Base-by-base conservation (phyloP, 306 rosid species). In the Elaeagnus macrophylla region DNA sequence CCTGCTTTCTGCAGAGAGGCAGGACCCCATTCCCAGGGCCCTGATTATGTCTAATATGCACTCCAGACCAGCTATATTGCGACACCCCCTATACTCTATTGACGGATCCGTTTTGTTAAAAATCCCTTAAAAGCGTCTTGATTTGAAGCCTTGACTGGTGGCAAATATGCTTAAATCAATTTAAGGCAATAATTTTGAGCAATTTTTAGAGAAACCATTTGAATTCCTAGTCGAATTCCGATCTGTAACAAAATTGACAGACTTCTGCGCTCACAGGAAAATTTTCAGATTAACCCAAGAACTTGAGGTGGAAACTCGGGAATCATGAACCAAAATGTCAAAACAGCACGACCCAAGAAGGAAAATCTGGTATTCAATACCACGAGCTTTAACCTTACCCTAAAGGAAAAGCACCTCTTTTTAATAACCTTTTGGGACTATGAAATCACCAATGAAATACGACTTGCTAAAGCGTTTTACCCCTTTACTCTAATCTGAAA, bases 1-100 rank as follows among this genome's bases (percentile, higher is more conserved):
- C 95, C 95, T 82, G 93, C 95, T 82, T 69, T 91, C 99, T 48
- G 68, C 76, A 57, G 99, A 87, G 64, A 93, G 83, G 95, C 99
- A 93, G 99, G 99, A 93, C 83, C 99, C 99, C 99, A 93, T 93
- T 67, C 94, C 77, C 35, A 93, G 96, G 74, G 89, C 94, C 87
- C 96, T 87, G 65, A 93, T 76, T 54, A 87, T 77, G 61, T 72
- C 67, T 13, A 87, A 65, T 71, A 93, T 66, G 85, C 99, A 93
- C 83, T 93, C 99, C 94, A 93, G 80, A 51, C 74, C 95, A 78
- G 69, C 88, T 48, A 70, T 72, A 51, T 83, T 67, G 47, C 56
- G 56, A 19, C 46, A 44, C 53, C 79, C 81, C 56, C 82, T 57
- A 16, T 65, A 63, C 58, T 73, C 87, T 19, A 50, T 70, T 64